Evolutionary conservation across 2,329 filamentous ascomycete species (phyloP).

Genomic region (Phialophora chinensis): DNA sequence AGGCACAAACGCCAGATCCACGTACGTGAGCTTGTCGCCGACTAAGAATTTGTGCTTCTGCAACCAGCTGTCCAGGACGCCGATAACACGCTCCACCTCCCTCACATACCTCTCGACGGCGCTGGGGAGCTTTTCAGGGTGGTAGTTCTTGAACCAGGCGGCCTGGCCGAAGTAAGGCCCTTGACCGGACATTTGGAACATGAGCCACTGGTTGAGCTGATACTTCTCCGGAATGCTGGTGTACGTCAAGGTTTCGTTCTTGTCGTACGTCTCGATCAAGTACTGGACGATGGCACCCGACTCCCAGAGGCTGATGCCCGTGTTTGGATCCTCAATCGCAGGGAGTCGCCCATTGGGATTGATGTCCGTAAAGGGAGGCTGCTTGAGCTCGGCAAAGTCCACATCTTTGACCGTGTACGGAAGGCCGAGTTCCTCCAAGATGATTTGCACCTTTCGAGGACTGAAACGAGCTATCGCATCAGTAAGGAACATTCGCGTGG

Average conservation of each 20-base stretch:
- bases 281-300: constrained; percentile 56
- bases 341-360: constrained; percentile 44
- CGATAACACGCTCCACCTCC: constrained; percentile 53
- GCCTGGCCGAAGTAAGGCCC: constrained; percentile 58
- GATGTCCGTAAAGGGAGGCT: constrained; percentile 17
- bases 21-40: constrained; percentile 43
- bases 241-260: constrained; percentile 48
- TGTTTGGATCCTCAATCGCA: constrained; percentile 48
- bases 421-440: constrained; percentile 45
- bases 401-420: constrained; percentile 42
- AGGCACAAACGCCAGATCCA: constrained; percentile 5
- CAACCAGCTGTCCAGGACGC: constrained; percentile 52
- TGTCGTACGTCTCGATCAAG: constrained; percentile 54
- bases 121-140: constrained; percentile 51
- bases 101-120: constrained; percentile 54
- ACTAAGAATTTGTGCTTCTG: constrained; percentile 44
- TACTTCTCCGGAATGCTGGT: constrained; percentile 45
- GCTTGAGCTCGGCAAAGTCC: constrained; percentile 40
- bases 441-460: constrained; percentile 42
- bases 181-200: constrained; percentile 55
- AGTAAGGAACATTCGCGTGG: not conserved
- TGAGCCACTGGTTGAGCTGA: constrained; percentile 53
- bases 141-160: constrained; percentile 51
- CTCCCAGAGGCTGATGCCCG: constrained; percentile 51
- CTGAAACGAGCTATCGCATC: constrained; percentile 14